A percentile compares a stretch with the other conserved stretches of the same genome.
These are phyloP conservation scores for Calonectria multiphialidica DNA, from an alignment of 2,329 filamentous ascomycete species.

Conservation along the genomic window DNA sequence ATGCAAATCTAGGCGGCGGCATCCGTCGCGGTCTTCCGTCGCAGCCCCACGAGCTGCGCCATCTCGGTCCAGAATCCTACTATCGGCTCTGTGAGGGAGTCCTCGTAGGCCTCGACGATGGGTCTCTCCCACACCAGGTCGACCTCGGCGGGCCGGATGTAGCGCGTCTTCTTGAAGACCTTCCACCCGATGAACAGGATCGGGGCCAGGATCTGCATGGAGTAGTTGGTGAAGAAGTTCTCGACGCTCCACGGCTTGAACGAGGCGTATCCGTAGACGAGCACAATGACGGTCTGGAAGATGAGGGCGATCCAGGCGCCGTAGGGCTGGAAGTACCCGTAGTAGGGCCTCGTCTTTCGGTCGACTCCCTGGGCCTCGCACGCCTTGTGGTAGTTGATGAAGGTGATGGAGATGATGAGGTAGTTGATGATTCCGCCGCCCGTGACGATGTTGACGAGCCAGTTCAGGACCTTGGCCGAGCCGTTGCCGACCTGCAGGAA, in stretches of 20 bases:
- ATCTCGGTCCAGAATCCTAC: slow-evolving; percentile 69
- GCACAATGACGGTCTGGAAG: slow-evolving; percentile 57
- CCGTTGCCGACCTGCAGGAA: slow-evolving; percentile 64
- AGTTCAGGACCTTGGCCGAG: slow-evolving; percentile 63
- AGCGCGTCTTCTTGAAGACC: slow-evolving; percentile 68
- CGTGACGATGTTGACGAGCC: slow-evolving; percentile 68
- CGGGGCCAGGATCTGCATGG: slow-evolving; percentile 66
- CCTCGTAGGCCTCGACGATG: slow-evolving; percentile 69
- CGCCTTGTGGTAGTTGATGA: slow-evolving; percentile 63
- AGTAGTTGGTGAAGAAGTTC: slow-evolving; percentile 66
- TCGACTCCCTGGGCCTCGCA: slow-evolving; percentile 64
- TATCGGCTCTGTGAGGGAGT: slow-evolving; percentile 59
- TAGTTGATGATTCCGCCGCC: slow-evolving; percentile 73
- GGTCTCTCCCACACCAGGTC: slow-evolving; percentile 72
- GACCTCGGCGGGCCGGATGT: slow-evolving; percentile 64
- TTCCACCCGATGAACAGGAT: slow-evolving; percentile 73
- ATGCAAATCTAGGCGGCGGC: neutral
- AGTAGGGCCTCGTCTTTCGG: slow-evolving; percentile 68
- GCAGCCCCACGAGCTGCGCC: slow-evolving; percentile 38
- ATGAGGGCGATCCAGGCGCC: slow-evolving; percentile 60
- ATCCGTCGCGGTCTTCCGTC: neutral
- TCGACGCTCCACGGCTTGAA: slow-evolving; percentile 64
- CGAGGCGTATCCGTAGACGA: slow-evolving; percentile 67
- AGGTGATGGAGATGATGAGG: slow-evolving; percentile 64
- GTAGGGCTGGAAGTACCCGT: slow-evolving; percentile 70